These are phyloP conservation scores for Penicillium simplicissimum DNA, from an alignment of 495 filamentous ascomycete species.

Conservation along the genomic window DNA sequence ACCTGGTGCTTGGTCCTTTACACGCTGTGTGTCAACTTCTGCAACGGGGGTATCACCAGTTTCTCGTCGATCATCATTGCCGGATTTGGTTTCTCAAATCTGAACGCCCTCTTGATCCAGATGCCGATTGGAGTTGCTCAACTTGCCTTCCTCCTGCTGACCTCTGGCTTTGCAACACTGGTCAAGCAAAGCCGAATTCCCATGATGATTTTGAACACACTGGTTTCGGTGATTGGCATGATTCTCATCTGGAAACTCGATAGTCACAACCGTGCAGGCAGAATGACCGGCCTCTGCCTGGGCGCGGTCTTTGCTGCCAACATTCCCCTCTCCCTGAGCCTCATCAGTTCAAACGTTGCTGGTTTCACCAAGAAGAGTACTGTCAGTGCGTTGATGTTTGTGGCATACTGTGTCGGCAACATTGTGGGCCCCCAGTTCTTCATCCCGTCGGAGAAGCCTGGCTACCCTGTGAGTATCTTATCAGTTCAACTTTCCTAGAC, in stretches of 20 bases:
- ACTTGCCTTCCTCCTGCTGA: conserved; percentile 38
- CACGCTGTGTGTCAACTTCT: conserved; percentile 43
- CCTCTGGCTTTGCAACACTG: conserved; percentile 33
- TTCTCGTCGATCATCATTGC: conserved; percentile 45
- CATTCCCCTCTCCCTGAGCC: conserved; percentile 55
- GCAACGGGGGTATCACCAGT: conserved; percentile 47
- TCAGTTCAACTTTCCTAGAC: neutral
- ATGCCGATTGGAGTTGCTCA: conserved; percentile 41
- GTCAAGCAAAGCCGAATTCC: conserved; percentile 29
- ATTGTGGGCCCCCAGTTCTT: conserved; percentile 44
- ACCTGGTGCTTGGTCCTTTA: conserved; percentile 48
- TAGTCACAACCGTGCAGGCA: conserved; percentile 47
- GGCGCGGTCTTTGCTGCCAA: conserved; percentile 52
- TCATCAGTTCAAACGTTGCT: conserved; percentile 61
- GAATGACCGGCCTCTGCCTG: conserved; percentile 57
- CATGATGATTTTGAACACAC: conserved; percentile 36
- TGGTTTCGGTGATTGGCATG: conserved; percentile 52
- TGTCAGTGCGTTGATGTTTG: conserved; percentile 41
- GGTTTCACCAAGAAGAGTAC: conserved; percentile 65
- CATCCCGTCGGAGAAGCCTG: conserved; percentile 34
- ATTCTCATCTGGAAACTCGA: conserved; percentile 59
- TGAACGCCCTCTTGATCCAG: conserved; percentile 39
- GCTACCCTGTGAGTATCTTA: conserved; percentile 30
- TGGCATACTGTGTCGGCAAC: conserved; percentile 41
- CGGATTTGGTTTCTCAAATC: conserved; percentile 42